These are phyloP conservation scores for Ophiostoma quercus DNA, from an alignment of 2,329 filamentous ascomycete species.

Conservation along the genomic window DNA sequence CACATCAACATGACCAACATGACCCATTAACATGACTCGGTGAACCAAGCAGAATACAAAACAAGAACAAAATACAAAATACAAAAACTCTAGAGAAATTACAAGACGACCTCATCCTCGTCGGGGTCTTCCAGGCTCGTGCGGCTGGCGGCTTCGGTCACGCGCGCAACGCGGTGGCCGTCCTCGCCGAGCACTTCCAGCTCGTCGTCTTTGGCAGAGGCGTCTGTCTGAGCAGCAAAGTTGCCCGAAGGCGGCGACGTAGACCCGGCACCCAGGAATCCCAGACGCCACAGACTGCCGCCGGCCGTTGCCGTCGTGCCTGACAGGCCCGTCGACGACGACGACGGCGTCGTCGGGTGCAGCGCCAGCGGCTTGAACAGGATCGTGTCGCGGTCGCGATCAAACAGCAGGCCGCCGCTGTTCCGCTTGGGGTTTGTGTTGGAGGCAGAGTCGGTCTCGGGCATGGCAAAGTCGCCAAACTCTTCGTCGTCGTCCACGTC, in stretches of 20 bases:
- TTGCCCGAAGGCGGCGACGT: background rate
- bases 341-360: conserved; percentile 39
- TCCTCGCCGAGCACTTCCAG: conserved; percentile 37
- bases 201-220: conserved; percentile 26
- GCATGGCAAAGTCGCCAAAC: conserved; percentile 64
- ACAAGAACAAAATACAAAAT: background rate
- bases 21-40: background rate
- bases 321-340: background rate
- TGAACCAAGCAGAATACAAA: background rate
- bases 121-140: conserved; percentile 58
- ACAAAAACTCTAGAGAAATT: background rate
- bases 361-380: conserved; percentile 52
- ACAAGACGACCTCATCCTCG: conserved; percentile 46
- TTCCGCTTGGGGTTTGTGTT: background rate
- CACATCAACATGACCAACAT: background rate
- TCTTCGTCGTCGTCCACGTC: conserved; percentile 56
- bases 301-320: background rate
- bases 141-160: conserved; percentile 49
- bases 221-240: background rate
- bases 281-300: conserved; percentile 44
- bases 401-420: conserved; percentile 25
- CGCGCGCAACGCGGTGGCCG: conserved; percentile 41
- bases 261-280: conserved; percentile 28
- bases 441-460: conserved; percentile 40
- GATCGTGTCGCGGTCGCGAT: conserved; percentile 38